Evolutionary conservation across 371 early-diverging fungal genomes (phyloP).

Genomic region (Sporodiniella umbellata): DNA sequence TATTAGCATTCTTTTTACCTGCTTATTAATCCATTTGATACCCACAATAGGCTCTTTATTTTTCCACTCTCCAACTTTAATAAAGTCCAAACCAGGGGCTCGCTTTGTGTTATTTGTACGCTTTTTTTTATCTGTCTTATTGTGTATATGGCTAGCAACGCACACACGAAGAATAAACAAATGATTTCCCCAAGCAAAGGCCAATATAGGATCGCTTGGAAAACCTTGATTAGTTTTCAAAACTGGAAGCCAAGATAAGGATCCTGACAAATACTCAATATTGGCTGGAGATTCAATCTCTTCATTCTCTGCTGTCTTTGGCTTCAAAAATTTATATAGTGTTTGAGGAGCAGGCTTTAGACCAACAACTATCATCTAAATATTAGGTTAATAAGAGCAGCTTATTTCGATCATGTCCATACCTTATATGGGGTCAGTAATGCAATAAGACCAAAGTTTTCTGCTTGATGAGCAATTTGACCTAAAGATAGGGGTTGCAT

Average conservation of each 20-base stretch:
- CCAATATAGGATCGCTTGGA: conserved; percentile 53
- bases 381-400: no score
- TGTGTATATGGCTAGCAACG: conserved; percentile 15
- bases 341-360: conserved; percentile 73
- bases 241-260: conserved; percentile 63
- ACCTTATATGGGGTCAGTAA: conserved; percentile 74
- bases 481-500: conserved; percentile 67
- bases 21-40: conserved; percentile 73
- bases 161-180: conserved; percentile 53
- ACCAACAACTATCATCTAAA: conserved; percentile 70
- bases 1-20: conserved; percentile 40
- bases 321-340: conserved; percentile 60
- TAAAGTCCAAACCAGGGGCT: conserved; percentile 45
- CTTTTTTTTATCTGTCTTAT: background rate
- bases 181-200: conserved; percentile 65
- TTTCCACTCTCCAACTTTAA: conserved; percentile 59
- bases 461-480: conserved; percentile 60
- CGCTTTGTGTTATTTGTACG: conserved; percentile 23
- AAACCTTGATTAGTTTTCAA: conserved; percentile 28
- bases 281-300: conserved; percentile 13
- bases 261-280: conserved; percentile 50
- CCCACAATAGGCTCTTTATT: conserved; percentile 67
- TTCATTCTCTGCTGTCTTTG: conserved; percentile 25
- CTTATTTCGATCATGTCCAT: conserved; percentile 6
- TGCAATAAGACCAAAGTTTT: conserved; percentile 69